phyloP scores from a whole-genome alignment of 202 grass and related monocot species.

The Zoysia matrella region DNA sequence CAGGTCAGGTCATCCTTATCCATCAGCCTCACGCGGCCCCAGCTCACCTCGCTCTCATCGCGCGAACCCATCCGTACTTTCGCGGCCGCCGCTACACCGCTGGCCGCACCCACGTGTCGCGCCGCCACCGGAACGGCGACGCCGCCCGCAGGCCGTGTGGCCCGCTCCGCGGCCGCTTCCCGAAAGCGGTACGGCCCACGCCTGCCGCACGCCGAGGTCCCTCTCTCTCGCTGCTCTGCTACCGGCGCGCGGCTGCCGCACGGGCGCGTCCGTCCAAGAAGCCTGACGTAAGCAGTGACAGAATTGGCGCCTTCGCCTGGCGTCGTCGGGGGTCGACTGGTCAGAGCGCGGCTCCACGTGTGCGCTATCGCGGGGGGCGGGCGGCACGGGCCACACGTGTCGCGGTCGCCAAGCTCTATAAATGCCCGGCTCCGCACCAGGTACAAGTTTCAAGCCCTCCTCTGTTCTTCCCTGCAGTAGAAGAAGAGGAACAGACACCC shows the following conservation, averaged over 20 bases:
- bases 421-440: slow-evolving; percentile 47
- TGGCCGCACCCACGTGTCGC: slow-evolving; percentile 46
- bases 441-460: slow-evolving; percentile 71
- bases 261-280: slow-evolving; percentile 57
- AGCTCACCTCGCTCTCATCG: background rate
- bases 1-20: too few species aligned
- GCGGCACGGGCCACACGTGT: slow-evolving; percentile 54
- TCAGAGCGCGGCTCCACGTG: slow-evolving; percentile 35
- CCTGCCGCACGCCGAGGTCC: slow-evolving; percentile 34
- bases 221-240: background rate
- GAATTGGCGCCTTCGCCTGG: slow-evolving; percentile 42
- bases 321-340: slow-evolving; percentile 47
- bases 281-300: slow-evolving; percentile 83
- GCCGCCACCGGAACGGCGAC: slow-evolving; percentile 1
- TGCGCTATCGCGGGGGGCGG: slow-evolving; percentile 15
- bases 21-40: slow-evolving; percentile 30
- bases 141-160: background rate
- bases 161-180: slow-evolving; percentile 37
- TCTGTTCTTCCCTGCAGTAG: slow-evolving; percentile 16
- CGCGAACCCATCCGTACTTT: background rate
- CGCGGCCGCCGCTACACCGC: slow-evolving; percentile 19
- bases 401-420: slow-evolving; percentile 47
- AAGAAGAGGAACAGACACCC: background rate
- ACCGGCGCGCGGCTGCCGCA: slow-evolving; percentile 32
- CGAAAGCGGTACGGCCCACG: slow-evolving; percentile 53